These are phyloP conservation scores for Zygotorulaspora sp. DNA, from an alignment of 805 yeast genomes.

Conservation along the genomic window DNA sequence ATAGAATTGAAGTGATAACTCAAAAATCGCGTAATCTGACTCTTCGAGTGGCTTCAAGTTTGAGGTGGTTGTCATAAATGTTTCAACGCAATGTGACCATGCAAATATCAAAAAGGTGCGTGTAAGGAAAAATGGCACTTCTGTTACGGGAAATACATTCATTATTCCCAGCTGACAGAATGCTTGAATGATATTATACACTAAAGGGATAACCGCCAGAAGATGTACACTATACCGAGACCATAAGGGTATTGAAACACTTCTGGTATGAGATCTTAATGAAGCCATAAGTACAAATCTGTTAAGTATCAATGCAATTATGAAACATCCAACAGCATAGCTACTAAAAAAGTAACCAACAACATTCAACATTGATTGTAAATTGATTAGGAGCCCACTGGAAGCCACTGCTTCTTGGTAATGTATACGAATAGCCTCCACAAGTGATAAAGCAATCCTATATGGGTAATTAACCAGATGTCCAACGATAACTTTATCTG, in stretches of 20 bases:
- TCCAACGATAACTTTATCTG: conserved; percentile 15
- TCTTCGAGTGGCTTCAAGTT: conserved; percentile 32
- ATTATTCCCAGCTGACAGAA: conserved; percentile 12
- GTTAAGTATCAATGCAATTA: conserved; percentile 54
- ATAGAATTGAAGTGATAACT: conserved; percentile 27
- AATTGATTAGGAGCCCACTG: conserved; percentile 5
- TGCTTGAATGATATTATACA: conserved; percentile 11
- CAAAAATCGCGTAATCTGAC: conserved; percentile 30
- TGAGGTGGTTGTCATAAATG: conserved; percentile 52
- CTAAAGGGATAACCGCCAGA: conserved; percentile 20
- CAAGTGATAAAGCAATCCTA: conserved; percentile 19
- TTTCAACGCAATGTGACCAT: conserved; percentile 44
- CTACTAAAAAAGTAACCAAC: conserved; percentile 46
- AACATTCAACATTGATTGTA: conserved; percentile 8
- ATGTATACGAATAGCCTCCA: conserved; percentile 23
- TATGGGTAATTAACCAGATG: conserved; percentile 23
- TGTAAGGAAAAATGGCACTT: conserved; percentile 41
- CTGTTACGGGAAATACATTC: conserved; percentile 38
- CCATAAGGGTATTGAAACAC: conserved; percentile 22
- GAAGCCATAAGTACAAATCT: conserved; percentile 57
- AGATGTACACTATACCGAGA: conserved; percentile 35
- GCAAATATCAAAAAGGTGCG: conserved; percentile 16
- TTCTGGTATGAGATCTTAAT: conserved; percentile 38
- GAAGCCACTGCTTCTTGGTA: conserved; percentile 18
- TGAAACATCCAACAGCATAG: conserved; percentile 50